Base-by-base conservation (phyloP, 129 eudicot genomes). In the Glebionis coronaria region DNA sequence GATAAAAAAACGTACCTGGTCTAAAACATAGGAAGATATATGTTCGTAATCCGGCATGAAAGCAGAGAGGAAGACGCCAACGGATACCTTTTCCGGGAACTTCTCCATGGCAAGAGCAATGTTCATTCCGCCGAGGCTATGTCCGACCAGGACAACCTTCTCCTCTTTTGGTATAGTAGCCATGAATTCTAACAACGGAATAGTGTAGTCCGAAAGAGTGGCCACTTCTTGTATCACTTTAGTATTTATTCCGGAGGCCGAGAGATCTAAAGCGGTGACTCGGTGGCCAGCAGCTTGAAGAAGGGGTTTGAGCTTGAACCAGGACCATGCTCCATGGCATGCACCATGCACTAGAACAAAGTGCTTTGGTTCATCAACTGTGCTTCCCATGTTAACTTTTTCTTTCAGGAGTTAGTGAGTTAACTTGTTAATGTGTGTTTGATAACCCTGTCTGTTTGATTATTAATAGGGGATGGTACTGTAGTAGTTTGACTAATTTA, bases 251-350 rank as follows among this genome's bases (percentile, higher is more conserved):
- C 90, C 93, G 29, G 90, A 71, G 63, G 93, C 96, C 0, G 93
- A 62, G 6, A 85, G 73, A 69, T 85, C 88, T 29, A 85, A 73
- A 72, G 88, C 81, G 5, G 90, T 76, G 35, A 83, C 94, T 2
- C 76, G 83, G 74, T 89, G 86, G 60, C 88, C 87, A 18, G 90
- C 79, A 1, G 83, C 63, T 70, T 81, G 78, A 0, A 84, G 79
- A 63, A 71, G 77, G 9, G 87, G 93, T 72, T 79, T 80, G 51
- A 89, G 75, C 79, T 89, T 89, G 76, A 70, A 83, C 96, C 96
- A 89, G 10, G 82, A 56, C 94, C 96, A 89, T 44, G 90, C 90
- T 15, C 96, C 96, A 71, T 85, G 94, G 77, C 93, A 76, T 27
- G 87, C 83, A 19, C 96, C 96, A 70, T 89, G 96, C 5, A 89